Conservation (phyloP, 2,329 filamentous ascomycete species). For the Cytospora piceae region DNA sequence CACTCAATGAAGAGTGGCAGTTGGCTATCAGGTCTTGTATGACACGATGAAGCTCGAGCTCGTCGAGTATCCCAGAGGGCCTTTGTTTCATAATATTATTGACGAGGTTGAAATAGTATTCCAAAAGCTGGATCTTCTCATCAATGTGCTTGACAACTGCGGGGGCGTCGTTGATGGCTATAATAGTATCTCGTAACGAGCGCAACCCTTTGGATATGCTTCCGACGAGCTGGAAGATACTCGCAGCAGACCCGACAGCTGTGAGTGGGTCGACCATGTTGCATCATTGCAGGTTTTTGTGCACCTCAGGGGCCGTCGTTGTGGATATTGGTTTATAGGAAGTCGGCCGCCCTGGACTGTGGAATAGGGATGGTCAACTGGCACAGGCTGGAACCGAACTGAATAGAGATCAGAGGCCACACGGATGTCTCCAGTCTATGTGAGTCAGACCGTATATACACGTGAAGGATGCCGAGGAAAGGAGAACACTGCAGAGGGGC, state of each 20-base stretch:
- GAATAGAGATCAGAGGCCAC: background rate
- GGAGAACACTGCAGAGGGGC: too few species aligned
- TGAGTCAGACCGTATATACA: background rate
- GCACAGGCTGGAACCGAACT: background rate
- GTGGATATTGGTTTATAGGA: too few species aligned
- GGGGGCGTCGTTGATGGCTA: conserved; percentile 13
- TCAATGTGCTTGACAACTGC: conserved; percentile 2
- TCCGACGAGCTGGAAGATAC: conserved; percentile 22
- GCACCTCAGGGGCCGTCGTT: background rate
- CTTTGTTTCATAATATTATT: conserved; percentile 7
- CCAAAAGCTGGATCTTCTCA: background rate
- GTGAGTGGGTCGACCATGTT: conserved; percentile 8
- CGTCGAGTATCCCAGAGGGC: conserved; percentile 5
- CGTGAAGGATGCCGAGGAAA: background rate
- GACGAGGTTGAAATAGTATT: conserved; percentile 2
- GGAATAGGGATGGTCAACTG: background rate
- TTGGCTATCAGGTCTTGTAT: conserved; percentile 11
- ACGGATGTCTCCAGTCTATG: background rate
- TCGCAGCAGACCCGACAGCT: conserved; percentile 4
- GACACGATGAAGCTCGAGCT: conserved; percentile 12
- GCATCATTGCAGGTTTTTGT: background rate
- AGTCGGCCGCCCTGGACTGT: background rate
- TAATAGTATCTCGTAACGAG: conserved; percentile 7
- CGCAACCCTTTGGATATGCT: conserved; percentile 5
- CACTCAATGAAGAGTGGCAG: conserved; percentile 8